Base-by-base conservation (phyloP, 2,329 filamentous ascomycete genomes). In the Botrytis byssoidea region DNA sequence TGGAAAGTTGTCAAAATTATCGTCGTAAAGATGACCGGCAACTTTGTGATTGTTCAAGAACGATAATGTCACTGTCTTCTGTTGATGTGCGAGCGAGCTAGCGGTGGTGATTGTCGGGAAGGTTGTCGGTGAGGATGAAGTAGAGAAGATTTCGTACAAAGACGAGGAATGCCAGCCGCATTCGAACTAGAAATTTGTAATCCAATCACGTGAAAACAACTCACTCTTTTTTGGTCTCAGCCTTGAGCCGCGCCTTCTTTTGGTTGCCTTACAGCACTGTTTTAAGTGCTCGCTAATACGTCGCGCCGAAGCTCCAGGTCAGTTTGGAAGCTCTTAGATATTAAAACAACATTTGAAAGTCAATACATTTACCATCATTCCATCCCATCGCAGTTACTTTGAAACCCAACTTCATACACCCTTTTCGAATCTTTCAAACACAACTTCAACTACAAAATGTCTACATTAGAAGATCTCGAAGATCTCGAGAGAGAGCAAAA, bases 401-500 rank as follows among this genome's bases (percentile, higher is more conserved):
- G 3, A 16, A 12, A 32, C 35, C n/a, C n/a, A 42, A 65, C 40
- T 40, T 63, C n/a, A 44, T n/a, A 25, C 51, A 18, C 25, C 16
- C 25, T 57, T 35, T 32, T 55, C 42, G 20, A 59, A 32, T 37
- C 48, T 59, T 46, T 51, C 70, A n/a, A 71, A 48, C 42, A 74
- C 60, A 60, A 57, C 40, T 55, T 44, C n/a, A 65, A 74, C 55
- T 55, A 79, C 80, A 85, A 74, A 81, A 93, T 93, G 91, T 92
- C 91, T 78, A 93, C 91, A 77, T 86, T 93, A 81, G 91, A 93
- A 86, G 91, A 93, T 85, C 89, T 93, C 79, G 91, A 93, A 81
- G 90, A 92, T 82, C 85, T 93, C 81, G 91, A 93, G 86, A 88
- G 92, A 82, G 85, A 88, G 83, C 88, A 88, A 85, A 88, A 91